Percentiles rank a stretch among this genome's conserved stretches.
Conservation (phyloP, 177 flowering plant genomes). For the Vitis hybrid region DNA sequence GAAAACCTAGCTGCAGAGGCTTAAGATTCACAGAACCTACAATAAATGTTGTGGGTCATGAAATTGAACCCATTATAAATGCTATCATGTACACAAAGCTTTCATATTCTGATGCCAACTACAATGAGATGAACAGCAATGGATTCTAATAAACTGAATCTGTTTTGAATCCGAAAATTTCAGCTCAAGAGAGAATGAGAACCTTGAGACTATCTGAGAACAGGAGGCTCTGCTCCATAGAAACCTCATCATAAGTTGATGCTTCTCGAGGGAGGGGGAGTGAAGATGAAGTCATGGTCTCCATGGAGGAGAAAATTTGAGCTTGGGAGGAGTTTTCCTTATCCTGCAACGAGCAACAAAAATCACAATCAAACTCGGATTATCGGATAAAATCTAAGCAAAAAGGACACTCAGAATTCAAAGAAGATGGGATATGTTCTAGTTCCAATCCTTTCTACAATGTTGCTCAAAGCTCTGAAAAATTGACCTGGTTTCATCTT, state of each 20-base stretch:
- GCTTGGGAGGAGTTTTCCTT: background rate
- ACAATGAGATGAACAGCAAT: background rate
- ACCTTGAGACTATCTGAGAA: constrained; percentile 94
- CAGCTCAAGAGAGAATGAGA: background rate
- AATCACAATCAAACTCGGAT: background rate
- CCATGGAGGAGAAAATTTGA: constrained; percentile 25
- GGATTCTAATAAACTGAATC: background rate
- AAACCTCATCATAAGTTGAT: constrained; percentile 74
- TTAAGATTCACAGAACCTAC: no score
- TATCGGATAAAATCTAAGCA: background rate
- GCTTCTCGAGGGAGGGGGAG: constrained; percentile 37
- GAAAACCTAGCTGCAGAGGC: background rate
- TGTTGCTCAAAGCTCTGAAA: background rate
- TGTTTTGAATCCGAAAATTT: background rate
- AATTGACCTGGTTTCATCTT: background rate
- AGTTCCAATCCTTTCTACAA: no score
- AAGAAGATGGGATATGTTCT: background rate
- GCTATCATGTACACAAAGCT: no score
- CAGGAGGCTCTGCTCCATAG: constrained; percentile 85
- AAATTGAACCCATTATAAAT: no score
- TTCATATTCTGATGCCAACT: no score
- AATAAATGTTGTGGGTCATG: no score
- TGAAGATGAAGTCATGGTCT: constrained; percentile 45
- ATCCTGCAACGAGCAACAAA: constrained; percentile 14
- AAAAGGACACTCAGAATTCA: background rate